Base-by-base conservation (phyloP, 192 early-diverging fungal genomes). In the Umbelopsis sp. region DNA sequence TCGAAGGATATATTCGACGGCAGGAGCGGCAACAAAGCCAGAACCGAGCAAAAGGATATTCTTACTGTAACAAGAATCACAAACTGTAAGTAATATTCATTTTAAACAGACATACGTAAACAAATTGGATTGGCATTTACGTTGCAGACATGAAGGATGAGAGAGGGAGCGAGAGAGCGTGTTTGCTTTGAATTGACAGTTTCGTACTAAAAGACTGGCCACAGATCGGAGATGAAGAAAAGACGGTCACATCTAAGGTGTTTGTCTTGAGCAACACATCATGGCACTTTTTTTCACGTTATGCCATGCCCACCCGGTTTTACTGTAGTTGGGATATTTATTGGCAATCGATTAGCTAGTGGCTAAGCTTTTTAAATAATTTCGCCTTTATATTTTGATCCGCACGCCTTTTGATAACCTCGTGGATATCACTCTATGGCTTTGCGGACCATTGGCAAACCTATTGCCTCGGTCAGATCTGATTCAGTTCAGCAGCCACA, bases 11-110 rank as follows among this genome's bases (percentile, higher is more conserved):
- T 96, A 98, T 73, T 95, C 90, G 65, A 93, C 90, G 76, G 93
- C 92, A 41, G 98, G 98, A 73, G 91, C 94, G 73, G 98, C 97
- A 52, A 99, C 98, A 80, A 94, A 99, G 68, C 98, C 98, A 41
- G 94, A 92, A 54, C 98, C 98, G 68, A 99, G 91, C 29, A 99
- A 91, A 71, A 99, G 89, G 80, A 99, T 95, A 68, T 91, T 93
- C 76, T 90, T 93, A 76, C 65, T 70, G 45, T 41, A 10, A n/a
- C 10, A 59, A 68, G 12, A 65, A 31, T 53, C 44, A 38, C 1
- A 11, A 24, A 49, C 31, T 74, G 38, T 41, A 11, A 41, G 38
- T 41, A 41, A 11, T 11, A 11, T 41, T 41, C 38, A 45, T 11
- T 43, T 50, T 25, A 26, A 12, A 44, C 47, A 11, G 8, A 53